phyloP scores from a whole-genome alignment of 2,329 filamentous ascomycete species.

The Ophiostoma ulmi region DNA sequence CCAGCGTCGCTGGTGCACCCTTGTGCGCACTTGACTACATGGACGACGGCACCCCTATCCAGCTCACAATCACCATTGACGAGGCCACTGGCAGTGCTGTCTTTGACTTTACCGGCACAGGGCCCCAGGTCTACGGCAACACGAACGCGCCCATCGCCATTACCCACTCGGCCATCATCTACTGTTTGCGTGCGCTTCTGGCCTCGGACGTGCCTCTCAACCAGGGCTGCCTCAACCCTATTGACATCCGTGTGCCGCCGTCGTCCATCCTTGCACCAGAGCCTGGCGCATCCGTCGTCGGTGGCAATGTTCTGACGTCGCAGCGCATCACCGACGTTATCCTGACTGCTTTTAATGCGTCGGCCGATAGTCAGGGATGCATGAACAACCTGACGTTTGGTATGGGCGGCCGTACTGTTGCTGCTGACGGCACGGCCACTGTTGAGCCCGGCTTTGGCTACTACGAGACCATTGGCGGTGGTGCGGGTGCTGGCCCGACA shows the following conservation, averaged over 20 bases:
- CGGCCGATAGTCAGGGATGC: constrained; percentile 33
- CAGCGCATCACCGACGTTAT: constrained; percentile 36
- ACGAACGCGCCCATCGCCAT: constrained; percentile 26
- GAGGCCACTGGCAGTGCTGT: constrained; percentile 32
- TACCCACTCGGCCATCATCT: constrained; percentile 36
- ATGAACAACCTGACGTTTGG: constrained; percentile 37
- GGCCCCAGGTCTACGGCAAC: constrained; percentile 26
- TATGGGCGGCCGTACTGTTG: constrained; percentile 20
- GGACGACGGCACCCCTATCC: constrained; percentile 38
- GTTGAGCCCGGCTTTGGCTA: constrained; percentile 33
- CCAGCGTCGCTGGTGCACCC: constrained; percentile 43
- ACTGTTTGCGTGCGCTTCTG: constrained; percentile 37
- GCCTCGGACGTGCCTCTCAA: constrained; percentile 38
- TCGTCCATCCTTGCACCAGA: constrained; percentile 35
- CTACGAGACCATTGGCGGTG: constrained; percentile 36
- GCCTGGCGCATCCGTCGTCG: constrained; percentile 30
- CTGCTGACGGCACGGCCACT: constrained; percentile 24
- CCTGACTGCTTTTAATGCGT: constrained; percentile 32
- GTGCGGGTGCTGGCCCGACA: constrained; percentile 33
- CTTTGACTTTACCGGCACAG: constrained; percentile 38
- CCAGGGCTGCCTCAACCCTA: constrained; percentile 37
- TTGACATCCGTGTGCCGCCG: constrained; percentile 34
- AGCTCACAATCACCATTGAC: constrained; percentile 34
- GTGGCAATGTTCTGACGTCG: constrained; percentile 40
- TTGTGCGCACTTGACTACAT: constrained; percentile 38